Conservation (phyloP, 2,329 filamentous ascomycete species). For the Parasarocladium wereldwijsianum region DNA sequence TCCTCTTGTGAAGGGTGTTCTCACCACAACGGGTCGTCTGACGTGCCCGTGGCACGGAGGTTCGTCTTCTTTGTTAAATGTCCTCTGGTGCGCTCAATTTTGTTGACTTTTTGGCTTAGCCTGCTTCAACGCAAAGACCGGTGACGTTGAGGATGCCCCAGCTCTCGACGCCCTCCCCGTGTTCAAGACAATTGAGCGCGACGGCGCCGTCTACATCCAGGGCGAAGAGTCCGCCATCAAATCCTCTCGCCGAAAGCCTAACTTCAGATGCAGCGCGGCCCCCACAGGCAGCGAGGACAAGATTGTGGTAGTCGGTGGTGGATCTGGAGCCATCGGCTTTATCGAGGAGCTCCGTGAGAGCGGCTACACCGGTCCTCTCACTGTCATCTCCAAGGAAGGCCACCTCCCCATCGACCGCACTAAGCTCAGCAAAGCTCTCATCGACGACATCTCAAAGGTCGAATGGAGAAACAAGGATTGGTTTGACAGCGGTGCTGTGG, state of each 20-base stretch:
- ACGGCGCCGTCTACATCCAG: slow-evolving; percentile 72
- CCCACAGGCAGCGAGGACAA: slow-evolving; percentile 37
- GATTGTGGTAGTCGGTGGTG: slow-evolving; percentile 78
- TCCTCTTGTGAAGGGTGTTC: slow-evolving; percentile 70
- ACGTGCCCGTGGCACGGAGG: slow-evolving; percentile 97
- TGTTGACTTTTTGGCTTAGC: slow-evolving; percentile 32
- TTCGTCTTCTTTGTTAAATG: slow-evolving; percentile 26
- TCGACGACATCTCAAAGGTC: slow-evolving; percentile 67
- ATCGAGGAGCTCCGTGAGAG: slow-evolving; percentile 71
- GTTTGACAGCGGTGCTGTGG: slow-evolving; percentile 49
- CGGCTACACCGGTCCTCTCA: slow-evolving; percentile 68
- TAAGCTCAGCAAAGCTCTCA: slow-evolving; percentile 86
- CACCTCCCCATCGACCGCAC: slow-evolving; percentile 84
- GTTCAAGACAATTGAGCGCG: slow-evolving; percentile 68
- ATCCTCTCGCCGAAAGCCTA: slow-evolving; percentile 55
- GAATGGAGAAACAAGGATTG: slow-evolving; percentile 63
- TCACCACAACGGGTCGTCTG: slow-evolving; percentile 67
- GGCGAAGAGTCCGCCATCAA: slow-evolving; percentile 71
- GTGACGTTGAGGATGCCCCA: slow-evolving; percentile 90
- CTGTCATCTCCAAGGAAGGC: slow-evolving; percentile 70
- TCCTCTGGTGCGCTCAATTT: background rate
- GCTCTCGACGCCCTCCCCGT: slow-evolving; percentile 74
- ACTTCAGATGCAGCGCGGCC: slow-evolving; percentile 50
- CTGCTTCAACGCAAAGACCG: slow-evolving; percentile 80
- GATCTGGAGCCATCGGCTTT: slow-evolving; percentile 68